Base-by-base conservation (phyloP, 345 rosid genomes). In the Arabidopsis arenosa region DNA sequence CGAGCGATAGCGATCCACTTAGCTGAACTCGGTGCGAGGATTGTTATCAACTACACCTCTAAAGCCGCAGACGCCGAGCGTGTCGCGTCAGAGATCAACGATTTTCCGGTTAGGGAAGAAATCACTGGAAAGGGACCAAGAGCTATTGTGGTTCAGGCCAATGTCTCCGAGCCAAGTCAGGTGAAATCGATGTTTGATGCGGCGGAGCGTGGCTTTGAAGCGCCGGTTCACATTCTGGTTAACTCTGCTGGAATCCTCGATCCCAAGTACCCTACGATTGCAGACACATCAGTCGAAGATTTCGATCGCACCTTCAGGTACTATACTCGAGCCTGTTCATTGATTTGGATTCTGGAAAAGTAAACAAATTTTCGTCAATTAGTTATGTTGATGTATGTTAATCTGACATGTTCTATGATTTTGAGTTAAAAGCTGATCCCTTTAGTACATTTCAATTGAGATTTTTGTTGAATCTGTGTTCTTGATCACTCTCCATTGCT, bases 151-250 rank as follows among this genome's bases (percentile, higher is more conserved):
- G 63, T 86, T 75, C 75, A 59, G 57, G 88, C 93, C 1, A 70
- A 88, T 53, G 79, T 88, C 49, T 92, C 91, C 1, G 86, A 88
- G 39, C 87, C 91, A 3, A 85, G 76, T 5, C 88, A 87, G 67
- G 90, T 92, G 61, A 85, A 83, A 69, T 81, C 63, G 13, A 79
- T 92, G 49, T 92, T 92, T 33, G 87, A 88, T 48, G 64, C 11
- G 59, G 75, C 91, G 4, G 93, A 90, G 73, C 65, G 63, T 36
- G 87, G 76, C n/a, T 88, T 90, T 15, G 77, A 78, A 37, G 78
- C 84, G 7, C 78, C 85, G 61, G 43, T 80, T 66, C 85, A 87
- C 43, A 85, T 92, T 74, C 81, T 88, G 36, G 84, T 87, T 10
- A 82, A 82, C 78, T 77, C 82, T 14, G 93, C 93, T 9, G 96